Conservation (phyloP, 2,329 filamentous ascomycete genomes). For the Exophiala calicioides region DNA sequence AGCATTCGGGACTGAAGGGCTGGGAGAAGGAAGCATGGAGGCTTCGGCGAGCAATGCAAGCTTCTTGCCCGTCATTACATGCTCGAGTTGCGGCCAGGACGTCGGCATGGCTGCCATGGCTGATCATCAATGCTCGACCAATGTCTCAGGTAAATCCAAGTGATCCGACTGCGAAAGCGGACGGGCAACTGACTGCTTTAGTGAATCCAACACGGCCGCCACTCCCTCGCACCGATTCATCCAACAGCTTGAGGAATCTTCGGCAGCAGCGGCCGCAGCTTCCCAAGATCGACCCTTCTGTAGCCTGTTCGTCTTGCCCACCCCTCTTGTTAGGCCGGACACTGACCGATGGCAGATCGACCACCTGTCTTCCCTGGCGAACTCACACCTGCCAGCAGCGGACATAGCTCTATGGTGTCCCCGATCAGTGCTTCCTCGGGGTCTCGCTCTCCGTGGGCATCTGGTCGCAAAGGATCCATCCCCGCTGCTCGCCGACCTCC, state of each 20-base stretch:
- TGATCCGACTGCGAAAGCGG: constrained; percentile 15
- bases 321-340: neutral
- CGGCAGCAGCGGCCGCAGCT: constrained; percentile 19
- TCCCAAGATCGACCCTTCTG: constrained; percentile 25
- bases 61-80: constrained; percentile 83
- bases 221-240: constrained; percentile 19
- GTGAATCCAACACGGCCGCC: constrained; percentile 15
- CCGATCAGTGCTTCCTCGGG: constrained; percentile 59
- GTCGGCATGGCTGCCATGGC: constrained; percentile 85
- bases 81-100: constrained; percentile 73
- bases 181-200: constrained; percentile 18
- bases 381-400: constrained; percentile 64
- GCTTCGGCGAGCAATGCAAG: constrained; percentile 56
- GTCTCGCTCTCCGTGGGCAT: constrained; percentile 43
- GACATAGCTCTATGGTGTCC: constrained; percentile 63
- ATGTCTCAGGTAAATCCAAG: constrained; percentile 41
- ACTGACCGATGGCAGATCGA: constrained; percentile 14
- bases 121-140: constrained; percentile 69
- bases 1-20: constrained; percentile 1
- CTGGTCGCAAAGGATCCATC: constrained; percentile 42
- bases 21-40: constrained; percentile 23
- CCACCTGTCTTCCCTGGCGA: constrained; percentile 38
- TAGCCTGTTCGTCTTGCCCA: constrained; percentile 19
- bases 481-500: constrained; percentile 42
- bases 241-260: constrained; percentile 13